Base-by-base conservation (phyloP, 2,329 filamentous ascomycete species). In the Exophiala bonariae region DNA sequence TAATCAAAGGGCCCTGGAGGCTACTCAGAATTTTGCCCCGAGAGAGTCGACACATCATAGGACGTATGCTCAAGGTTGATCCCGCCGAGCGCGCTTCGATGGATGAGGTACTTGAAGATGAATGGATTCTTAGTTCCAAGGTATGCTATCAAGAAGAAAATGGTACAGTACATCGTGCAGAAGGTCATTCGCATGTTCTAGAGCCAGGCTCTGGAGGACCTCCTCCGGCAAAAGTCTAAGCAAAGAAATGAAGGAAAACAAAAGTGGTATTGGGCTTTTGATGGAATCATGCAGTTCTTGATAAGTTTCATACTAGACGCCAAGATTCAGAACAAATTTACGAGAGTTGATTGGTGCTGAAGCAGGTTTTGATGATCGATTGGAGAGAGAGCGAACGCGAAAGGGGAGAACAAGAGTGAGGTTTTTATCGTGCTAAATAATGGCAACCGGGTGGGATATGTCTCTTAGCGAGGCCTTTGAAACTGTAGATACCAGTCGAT, bases 1-100 rank as follows among this genome's bases (percentile, higher is more conserved):
- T 89, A 0, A 95, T 99, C 59, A 89, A 90, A 61, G 93, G 93
- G 0, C 93, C 93, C 2, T 95, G 92, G 87, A 81, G 93, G 37
- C 80, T 99, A 34, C 74, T 99, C 22, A 82, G 93, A 33, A 75
- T 97, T 28, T 75, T 99, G 8, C 93, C 93, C 1, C 79, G 92
- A 50, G 93, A 97, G 69, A 95, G 86, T 56, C 79, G 93, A 41
- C 85, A 92, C 63, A 90, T 99, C 54, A 86, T 99, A 45, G 85
- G 89, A 35, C 80, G 87, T 47, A 99, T 99, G 93, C 79, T 99
- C 28, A 89, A 93, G 61, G 78, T 96, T 41, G 83, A 96, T 60
- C 89, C 91, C 0, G 86, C 82, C 63, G 85, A 86, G 56, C 82
- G 93, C 47, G 92, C 90, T 2, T 88, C 81, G 2, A 86, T 99